Base-by-base conservation (phyloP, 176 grass and related monocot genomes). In the Areca catechu region DNA sequence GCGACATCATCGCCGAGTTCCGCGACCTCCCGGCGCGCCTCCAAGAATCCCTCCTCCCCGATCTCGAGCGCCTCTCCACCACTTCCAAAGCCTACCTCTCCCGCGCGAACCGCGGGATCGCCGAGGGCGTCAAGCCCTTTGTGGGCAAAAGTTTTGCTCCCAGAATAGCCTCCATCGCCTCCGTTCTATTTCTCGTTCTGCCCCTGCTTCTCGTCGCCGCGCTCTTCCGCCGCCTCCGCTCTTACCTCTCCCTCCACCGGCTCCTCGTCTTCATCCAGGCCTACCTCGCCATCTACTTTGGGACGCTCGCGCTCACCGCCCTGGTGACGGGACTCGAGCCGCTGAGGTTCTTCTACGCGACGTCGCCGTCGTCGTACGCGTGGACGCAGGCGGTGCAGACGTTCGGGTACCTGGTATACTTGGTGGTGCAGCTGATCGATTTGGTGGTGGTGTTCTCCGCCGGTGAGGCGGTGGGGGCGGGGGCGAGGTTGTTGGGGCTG, bases 201-300 rank as follows among this genome's bases (percentile, higher is more conserved):
- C 88, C 84, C 19, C 72, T 98, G 1, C 80, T 77, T 71, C 75
- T 92, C 54, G 81, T 98, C 49, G 74, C 79, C 17, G 82, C 78
- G 52, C 72, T 89, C 20, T 78, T 98, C n/a, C 79, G 74, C 1
- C 84, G 81, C 19, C 72, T 92, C 58, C 81, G 76, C 20, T 68
- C 84, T 2, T 93, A 72, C 81, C 84, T 98, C 24, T 83, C 88
- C 50, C 54, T 98, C 18, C 88, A 83, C 60, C 72, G 76, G 51
- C 63, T 81, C 21, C 84, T 98, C 21, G 54, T 92, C 48, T 83
- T 98, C 63, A 73, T 83, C 70, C 93, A 98, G 81, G 84, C 93
- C 23, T 98, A 89, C 75, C 93, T 98, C 21, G 88, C 93, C 71
- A 98, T 98, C 74, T 98, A 98, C 81, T 98, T 98, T 63, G 84